A percentile compares a stretch with the other conserved stretches of the same genome.
Evolutionary conservation across 495 filamentous ascomycete species (phyloP).

Genomic region (Tirmania nivea): DNA sequence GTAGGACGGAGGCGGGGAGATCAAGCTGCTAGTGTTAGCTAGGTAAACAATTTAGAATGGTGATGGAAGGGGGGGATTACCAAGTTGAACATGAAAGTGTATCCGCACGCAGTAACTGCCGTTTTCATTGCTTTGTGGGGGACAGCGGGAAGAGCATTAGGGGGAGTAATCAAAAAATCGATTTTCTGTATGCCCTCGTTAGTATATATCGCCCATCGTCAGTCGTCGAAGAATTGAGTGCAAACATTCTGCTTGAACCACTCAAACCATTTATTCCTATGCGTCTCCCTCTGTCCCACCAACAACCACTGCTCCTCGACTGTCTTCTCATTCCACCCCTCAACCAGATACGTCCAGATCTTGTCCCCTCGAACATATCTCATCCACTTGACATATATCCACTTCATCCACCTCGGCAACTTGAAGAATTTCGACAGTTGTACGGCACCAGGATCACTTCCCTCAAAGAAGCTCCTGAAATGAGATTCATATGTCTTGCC

Average conservation of each 20-base stretch:
- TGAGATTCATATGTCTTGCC: constrained; percentile 46
- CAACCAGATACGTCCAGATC: constrained; percentile 57
- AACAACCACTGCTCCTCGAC: constrained; percentile 64
- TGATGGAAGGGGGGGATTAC: constrained; percentile 22
- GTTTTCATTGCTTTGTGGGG: constrained; percentile 73
- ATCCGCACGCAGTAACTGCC: constrained; percentile 73
- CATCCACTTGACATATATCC: constrained; percentile 71
- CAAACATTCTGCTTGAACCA: constrained; percentile 50
- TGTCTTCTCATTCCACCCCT: constrained; percentile 45
- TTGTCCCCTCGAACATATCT: constrained; percentile 56
- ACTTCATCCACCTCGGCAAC: constrained; percentile 57
- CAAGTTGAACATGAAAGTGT: constrained; percentile 89
- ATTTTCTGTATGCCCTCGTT: constrained; percentile 24
- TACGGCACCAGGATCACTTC: constrained; percentile 54
- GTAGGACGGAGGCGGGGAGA: constrained; percentile 67
- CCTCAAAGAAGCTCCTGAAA: constrained; percentile 49
- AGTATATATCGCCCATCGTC: neutral
- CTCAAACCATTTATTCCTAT: constrained; percentile 52
- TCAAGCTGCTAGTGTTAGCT: constrained; percentile 34
- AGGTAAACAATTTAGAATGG: no score
- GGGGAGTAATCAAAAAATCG: constrained; percentile 67
- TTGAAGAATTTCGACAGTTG: constrained; percentile 50
- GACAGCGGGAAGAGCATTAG: constrained; percentile 75
- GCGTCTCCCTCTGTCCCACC: constrained; percentile 52
- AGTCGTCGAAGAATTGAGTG: neutral